These are phyloP conservation scores for Alternaria arbusti DNA, from an alignment of 2,329 filamentous ascomycete genomes.

Conservation along the genomic window DNA sequence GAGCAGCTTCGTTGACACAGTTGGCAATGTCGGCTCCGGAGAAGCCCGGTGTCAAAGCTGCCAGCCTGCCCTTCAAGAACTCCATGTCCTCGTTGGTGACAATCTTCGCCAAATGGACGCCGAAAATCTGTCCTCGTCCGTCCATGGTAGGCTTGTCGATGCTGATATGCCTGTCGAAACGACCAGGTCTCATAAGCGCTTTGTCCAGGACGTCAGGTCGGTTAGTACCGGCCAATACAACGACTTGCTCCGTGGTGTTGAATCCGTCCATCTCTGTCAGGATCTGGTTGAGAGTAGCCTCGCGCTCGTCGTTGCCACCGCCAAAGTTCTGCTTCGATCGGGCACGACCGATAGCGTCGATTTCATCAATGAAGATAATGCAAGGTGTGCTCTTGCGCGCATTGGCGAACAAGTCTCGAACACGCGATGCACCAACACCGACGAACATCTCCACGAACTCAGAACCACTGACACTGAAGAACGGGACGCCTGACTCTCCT, in stretches of 20 bases:
- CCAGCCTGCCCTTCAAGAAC: conserved; percentile 83
- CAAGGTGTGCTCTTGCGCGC: conserved; percentile 96
- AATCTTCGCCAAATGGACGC: conserved; percentile 92
- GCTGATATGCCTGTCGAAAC: conserved; percentile 94
- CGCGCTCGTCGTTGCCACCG: conserved; percentile 95
- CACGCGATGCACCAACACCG: conserved; percentile 93
- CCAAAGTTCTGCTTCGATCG: conserved; percentile 82
- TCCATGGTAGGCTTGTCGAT: conserved; percentile 98
- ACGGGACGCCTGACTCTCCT: conserved; percentile 94
- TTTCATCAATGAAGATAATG: conserved; percentile 99
- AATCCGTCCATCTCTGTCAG: conserved; percentile 99
- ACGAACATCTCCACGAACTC: conserved; percentile 99
- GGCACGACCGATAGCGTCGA: conserved; percentile 94
- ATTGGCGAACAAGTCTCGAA: conserved; percentile 91
- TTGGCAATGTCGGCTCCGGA: conserved; percentile 98
- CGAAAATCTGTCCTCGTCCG: conserved; percentile 93
- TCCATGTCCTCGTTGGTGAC: conserved; percentile 90
- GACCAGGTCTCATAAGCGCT: conserved; percentile 93
- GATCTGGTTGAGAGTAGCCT: conserved; percentile 97
- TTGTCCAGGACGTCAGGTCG: conserved; percentile 93
- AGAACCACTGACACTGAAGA: conserved; percentile 97
- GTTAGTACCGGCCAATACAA: conserved; percentile 96
- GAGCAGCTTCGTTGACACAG: conserved; percentile 94
- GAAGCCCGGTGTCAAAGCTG: conserved; percentile 93
- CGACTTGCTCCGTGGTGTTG: conserved; percentile 95